phyloP scores from a whole-genome alignment of 1,284 basidiomycete genomes.

The Trichosporon faecale region DNA sequence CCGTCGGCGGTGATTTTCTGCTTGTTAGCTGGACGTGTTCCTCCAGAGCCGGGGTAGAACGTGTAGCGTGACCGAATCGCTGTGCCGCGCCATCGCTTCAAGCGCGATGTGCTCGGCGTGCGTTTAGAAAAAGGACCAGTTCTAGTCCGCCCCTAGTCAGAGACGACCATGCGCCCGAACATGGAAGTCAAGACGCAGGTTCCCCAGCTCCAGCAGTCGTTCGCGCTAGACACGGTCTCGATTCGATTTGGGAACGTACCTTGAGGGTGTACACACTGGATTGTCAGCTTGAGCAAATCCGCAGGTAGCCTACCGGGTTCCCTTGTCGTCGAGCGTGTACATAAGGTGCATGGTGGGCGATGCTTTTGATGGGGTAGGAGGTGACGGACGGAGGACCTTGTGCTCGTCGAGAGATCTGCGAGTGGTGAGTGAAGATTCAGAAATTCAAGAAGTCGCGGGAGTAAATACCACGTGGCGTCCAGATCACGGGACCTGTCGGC shows the following conservation, averaged over 20 bases:
- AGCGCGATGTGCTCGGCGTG: no score
- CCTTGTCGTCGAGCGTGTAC: slow-evolving; percentile 77
- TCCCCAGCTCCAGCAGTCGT: not conserved
- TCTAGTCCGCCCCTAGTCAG: no score
- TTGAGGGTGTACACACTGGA: slow-evolving; percentile 74
- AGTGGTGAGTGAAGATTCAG: slow-evolving; percentile 1
- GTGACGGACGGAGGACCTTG: not conserved
- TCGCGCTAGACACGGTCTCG: no score
- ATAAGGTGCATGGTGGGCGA: slow-evolving; percentile 77
- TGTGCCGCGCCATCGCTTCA: no score
- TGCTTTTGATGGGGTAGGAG: slow-evolving; percentile 7
- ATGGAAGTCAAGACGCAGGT: no score
- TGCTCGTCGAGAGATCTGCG: not conserved
- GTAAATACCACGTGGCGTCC: not conserved
- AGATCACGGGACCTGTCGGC: not conserved
- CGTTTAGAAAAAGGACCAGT: no score
- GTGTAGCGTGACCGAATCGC: no score
- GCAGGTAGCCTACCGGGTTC: slow-evolving; percentile 57
- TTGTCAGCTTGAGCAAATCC: slow-evolving; percentile 4
- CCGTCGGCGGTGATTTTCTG: slow-evolving; percentile 79
- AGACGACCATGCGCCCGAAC: no score
- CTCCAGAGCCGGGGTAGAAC: no score
- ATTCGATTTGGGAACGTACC: no score
- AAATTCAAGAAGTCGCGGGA: slow-evolving; percentile 6
- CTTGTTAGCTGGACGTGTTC: not conserved